Evolutionary conservation across 2,329 filamentous ascomycete genomes (phyloP), one percentile per base, ranked within the genome.

Genomic region (Aschersonia sp.): DNA sequence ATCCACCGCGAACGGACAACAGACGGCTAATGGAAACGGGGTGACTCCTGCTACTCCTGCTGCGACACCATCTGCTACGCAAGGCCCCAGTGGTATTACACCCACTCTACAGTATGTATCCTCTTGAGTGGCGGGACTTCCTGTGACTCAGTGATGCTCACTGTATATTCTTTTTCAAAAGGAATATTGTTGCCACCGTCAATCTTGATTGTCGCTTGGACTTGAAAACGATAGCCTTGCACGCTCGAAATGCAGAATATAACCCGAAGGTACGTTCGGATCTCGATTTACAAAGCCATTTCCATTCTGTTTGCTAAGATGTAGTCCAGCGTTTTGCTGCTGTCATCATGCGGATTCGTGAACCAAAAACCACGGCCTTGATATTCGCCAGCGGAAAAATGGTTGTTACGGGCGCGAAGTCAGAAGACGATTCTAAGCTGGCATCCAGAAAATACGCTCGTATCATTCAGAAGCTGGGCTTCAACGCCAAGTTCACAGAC

Each of bases 301-400:
- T 44, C 2, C 6, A 4, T 30, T 38, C 35, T 9, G 28, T 1
- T 43, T 50, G 51, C 53, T 53, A 46, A 59, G 29, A 30, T 7
- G 29, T 31, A 9, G 9, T 30, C 7, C 2, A 28, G 89, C 91
- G 91, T 84, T 97, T 97, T 64, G 92, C 91, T 59, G 91, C 91
- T 63, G 91, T 97, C 55, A 97, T 98, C 68, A 97, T 98, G 92
- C 89, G 92, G 73, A 98, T 98, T 58, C 89, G 92, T 61, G 92
- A 98, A 61, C 92, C 92, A 51, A 98, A 98, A 75, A 98, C 92
- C 4, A 98, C 92, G 2, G 92, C 92, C 5, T 72, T 98, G 49
- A 97, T 98, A 74, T 98, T 98, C 60, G 92, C 92, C 51, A 94
- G 85, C 1, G 92, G 92, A 69, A 98, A 98, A 79, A 97, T 98